These are phyloP conservation scores for Penicillium capsulatum DNA, from an alignment of 2,329 filamentous ascomycete species.

Conservation along the genomic window DNA sequence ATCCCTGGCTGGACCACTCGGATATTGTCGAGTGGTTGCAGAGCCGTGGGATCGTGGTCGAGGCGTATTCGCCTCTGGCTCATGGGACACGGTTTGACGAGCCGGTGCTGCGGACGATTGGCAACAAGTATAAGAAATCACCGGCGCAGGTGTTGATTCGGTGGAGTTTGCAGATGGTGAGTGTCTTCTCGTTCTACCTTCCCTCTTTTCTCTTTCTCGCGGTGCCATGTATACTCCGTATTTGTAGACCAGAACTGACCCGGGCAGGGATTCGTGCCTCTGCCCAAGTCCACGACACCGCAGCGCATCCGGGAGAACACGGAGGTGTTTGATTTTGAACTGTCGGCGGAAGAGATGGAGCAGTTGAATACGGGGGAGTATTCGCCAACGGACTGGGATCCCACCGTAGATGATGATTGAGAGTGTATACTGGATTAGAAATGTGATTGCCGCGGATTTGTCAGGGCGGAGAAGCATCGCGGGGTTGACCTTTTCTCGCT, in stretches of 20 bases:
- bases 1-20: constrained; percentile 73
- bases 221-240: background rate
- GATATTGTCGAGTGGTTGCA: constrained; percentile 64
- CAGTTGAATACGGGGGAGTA: constrained; percentile 54
- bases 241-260: background rate
- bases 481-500: constrained; percentile 1
- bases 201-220: too few species aligned
- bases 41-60: constrained; percentile 63
- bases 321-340: constrained; percentile 58
- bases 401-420: constrained; percentile 36
- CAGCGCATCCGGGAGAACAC: constrained; percentile 59
- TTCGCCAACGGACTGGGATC: constrained; percentile 58
- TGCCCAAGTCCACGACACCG: constrained; percentile 59
- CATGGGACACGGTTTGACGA: constrained; percentile 67
- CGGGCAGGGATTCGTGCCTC: constrained; percentile 56
- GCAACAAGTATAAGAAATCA: constrained; percentile 65
- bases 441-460: constrained; percentile 16
- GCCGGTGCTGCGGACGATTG: constrained; percentile 57
- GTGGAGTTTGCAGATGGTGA: constrained; percentile 75
- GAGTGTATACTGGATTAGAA: background rate
- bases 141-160: constrained; percentile 71
- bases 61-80: constrained; percentile 76
- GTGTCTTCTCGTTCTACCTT: constrained; percentile 44
- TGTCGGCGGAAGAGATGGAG: constrained; percentile 56
- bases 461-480: constrained; percentile 10